phyloP scores from a whole-genome alignment of 148 eudicot species.

The Amaranthus hypochondriacus region DNA sequence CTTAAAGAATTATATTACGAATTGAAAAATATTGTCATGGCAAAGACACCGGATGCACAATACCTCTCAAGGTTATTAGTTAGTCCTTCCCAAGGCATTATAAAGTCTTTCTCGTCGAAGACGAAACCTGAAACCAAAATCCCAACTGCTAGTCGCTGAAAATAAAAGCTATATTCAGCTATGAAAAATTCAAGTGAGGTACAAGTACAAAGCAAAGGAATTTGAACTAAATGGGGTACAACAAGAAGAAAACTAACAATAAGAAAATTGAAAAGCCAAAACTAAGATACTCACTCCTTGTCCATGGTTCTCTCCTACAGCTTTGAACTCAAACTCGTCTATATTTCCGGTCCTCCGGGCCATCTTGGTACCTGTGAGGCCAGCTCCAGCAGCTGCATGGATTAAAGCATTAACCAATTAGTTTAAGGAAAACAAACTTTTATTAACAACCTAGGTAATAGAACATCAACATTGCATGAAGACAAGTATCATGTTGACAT shows the following conservation, averaged over 20 bases:
- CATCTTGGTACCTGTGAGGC: slow-evolving; percentile 90
- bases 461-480: neutral
- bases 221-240: neutral
- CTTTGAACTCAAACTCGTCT: slow-evolving; percentile 93
- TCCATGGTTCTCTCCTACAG: slow-evolving; percentile 78
- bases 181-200: slow-evolving; percentile 5
- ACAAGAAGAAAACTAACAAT: neutral
- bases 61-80: slow-evolving; percentile 84
- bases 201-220: slow-evolving; percentile 7
- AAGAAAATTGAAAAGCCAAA: neutral
- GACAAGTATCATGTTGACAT: neutral
- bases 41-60: slow-evolving; percentile 1
- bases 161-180: slow-evolving; percentile 26
- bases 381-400: slow-evolving; percentile 91
- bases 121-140: slow-evolving; percentile 89
- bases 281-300: slow-evolving; percentile 73
- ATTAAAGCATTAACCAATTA: slow-evolving; percentile 8
- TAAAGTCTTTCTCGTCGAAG: slow-evolving; percentile 71
- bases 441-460: neutral
- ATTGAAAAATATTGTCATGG: neutral
- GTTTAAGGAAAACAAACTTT: neutral
- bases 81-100: slow-evolving; percentile 91
- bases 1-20: neutral
- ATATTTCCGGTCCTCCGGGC: slow-evolving; percentile 88
- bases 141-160: slow-evolving; percentile 90